Conservation (phyloP, 768 basidiomycete species). For the Serendipita sp. region DNA sequence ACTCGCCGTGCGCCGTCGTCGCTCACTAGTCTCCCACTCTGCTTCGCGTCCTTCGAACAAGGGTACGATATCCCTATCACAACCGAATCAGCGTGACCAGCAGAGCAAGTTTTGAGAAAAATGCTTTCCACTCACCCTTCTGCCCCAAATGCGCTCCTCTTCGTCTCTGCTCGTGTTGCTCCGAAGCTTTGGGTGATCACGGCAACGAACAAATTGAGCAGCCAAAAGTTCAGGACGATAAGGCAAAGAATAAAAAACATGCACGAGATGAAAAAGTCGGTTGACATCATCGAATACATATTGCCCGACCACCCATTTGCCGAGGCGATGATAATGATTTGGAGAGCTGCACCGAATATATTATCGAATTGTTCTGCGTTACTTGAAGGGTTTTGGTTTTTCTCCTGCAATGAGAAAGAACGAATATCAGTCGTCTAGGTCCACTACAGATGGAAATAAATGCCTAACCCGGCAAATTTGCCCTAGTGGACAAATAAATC, state of each 20-base stretch:
- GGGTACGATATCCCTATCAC: not conserved
- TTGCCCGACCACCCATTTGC: slow-evolving; percentile 61
- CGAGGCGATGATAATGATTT: slow-evolving; percentile 70
- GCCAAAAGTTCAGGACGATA: slow-evolving; percentile 83
- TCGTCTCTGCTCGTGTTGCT: slow-evolving; percentile 70
- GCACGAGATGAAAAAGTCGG: slow-evolving; percentile 78
- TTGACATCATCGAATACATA: slow-evolving; percentile 81
- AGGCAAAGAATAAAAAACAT: slow-evolving; percentile 76
- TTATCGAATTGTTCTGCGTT: slow-evolving; percentile 77
- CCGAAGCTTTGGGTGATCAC: slow-evolving; percentile 91
- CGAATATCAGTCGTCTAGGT: not conserved
- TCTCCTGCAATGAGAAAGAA: slow-evolving; percentile 31
- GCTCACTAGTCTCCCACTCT: slow-evolving; percentile 35
- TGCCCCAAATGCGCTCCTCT: slow-evolving; percentile 84
- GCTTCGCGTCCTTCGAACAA: slow-evolving; percentile 27
- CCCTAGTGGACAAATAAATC: slow-evolving; percentile 78
- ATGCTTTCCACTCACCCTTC: slow-evolving; percentile 18
- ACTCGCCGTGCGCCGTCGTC: slow-evolving; percentile 30
- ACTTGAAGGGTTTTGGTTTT: slow-evolving; percentile 40
- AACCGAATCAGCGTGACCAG: not conserved
- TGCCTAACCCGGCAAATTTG: slow-evolving; percentile 57
- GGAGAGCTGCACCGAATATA: slow-evolving; percentile 61
- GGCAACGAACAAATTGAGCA: slow-evolving; percentile 85
- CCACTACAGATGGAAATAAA: not conserved
- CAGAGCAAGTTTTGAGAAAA: not conserved